Evolutionary conservation across 352 stramenopile genomes (phyloP), one percentile per base, ranked within the genome.

Genomic region (Pythium guiyangense): DNA sequence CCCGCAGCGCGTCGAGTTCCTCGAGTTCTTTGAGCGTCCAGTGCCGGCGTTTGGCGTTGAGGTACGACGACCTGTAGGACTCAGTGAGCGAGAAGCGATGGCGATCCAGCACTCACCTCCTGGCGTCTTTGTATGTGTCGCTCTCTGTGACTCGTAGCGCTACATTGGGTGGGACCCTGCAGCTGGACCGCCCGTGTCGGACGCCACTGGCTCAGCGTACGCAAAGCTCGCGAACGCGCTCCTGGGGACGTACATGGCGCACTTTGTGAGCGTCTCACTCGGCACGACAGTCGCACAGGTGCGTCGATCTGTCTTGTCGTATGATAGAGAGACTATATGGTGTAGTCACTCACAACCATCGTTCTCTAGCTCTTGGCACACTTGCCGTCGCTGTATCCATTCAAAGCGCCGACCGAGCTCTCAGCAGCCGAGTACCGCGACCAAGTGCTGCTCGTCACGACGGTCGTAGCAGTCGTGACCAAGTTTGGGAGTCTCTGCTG

Each of bases 111-210:
- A 47, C 35, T 52, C 29, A 35, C 39, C 25, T 42, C 22, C 22
- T 22, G 22, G 22, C 22, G 17, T 54, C 6, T 59, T 59, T 22
- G 22, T 25, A n/a, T 60, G 8, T 54, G 10, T 45, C 18, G 14
- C 18, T 45, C 15, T 44, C 14, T 44, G 39, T 44, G 39, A 20
- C 39, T 17, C 6, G 39, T 14, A 44, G 39, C 39, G 15, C 39
- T 87, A 90, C 49, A 72, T 96, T 25, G 86, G 89, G 1, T 97
- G 87, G 87, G 74, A 96, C 42, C 86, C 86, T n/a, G 62, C 63
- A 20, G 62, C 72, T 5, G 62, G 66, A 1, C 59, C 71, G 22
- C 66, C 72, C 1, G 40, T 49, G 6, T 75, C 81, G 12, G 72
- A 73, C 34, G 64, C 73, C 17, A 61, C 70, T 18, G 57, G 46